Evolutionary conservation across 306 rosid genomes (phyloP).

Genomic region (Styphnolobium japonicum): DNA sequence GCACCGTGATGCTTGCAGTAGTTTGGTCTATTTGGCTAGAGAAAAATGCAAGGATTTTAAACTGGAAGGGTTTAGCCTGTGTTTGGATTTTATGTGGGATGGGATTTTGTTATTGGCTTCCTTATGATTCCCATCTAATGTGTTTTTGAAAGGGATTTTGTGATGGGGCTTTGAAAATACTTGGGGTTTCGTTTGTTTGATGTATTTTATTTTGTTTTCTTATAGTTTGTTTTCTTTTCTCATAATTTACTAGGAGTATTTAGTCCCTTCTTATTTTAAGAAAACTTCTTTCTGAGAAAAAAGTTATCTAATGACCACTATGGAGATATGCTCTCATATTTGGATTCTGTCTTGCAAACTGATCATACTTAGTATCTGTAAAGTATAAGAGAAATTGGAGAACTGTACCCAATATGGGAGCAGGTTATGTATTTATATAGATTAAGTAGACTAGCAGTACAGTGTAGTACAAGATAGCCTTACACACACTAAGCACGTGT

Average conservation of each 20-base stretch:
- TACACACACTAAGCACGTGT: too few species aligned
- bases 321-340: background rate
- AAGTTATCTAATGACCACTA: background rate
- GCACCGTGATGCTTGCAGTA: background rate
- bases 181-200: background rate
- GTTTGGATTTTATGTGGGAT: background rate
- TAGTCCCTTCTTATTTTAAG: background rate
- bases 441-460: too few species aligned
- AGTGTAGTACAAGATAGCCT: too few species aligned
- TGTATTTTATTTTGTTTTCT: background rate
- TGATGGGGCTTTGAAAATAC: background rate
- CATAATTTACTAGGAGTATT: background rate
- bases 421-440: too few species aligned
- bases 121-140: background rate
- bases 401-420: too few species aligned
- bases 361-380: background rate
- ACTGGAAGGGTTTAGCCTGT: background rate
- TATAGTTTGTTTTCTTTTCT: background rate
- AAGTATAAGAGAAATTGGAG: too few species aligned
- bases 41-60: background rate
- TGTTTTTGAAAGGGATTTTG: background rate
- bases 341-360: background rate
- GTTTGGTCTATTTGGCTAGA: background rate
- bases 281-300: background rate
- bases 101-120: background rate